Evolutionary conservation across 805 yeast species (phyloP), one percentile per base, ranked within the genome.

Genomic region (Saccharomyces mikatae): DNA sequence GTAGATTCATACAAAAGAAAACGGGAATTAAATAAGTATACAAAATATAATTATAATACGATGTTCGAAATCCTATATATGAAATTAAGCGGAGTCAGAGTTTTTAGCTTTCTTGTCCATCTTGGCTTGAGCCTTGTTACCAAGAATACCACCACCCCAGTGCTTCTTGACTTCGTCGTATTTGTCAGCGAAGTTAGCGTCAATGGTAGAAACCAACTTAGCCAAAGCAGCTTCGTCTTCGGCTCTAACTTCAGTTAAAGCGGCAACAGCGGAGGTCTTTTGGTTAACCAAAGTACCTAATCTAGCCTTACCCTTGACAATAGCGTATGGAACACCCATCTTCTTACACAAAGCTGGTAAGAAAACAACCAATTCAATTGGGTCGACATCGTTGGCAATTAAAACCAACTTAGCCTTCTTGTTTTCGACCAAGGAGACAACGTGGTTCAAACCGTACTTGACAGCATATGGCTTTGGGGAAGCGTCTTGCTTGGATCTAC

Each of bases 91-190:
- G 56, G 73, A 64, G 2, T 21, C 22, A 67, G 78, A 65, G 67
- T 79, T 77, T 78, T 79, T 83, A 64, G 83, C 85, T 72, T 76
- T 84, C 85, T 87, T 89, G 69, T 82, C 91, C 62, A 76, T 74
- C 81, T 86, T 89, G 72, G 84, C 94, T 71, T 81, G 82, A 72
- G 97, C 89, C 83, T 92, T 94, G 69, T 87, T 80, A 77, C 98
- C 97, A 83, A 94, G 80, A 77, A 89, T 74, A 83, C 99, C 99
- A 83, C 99, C 99, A 83, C 98, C 98, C 99, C 99, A 92, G 86
- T 89, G 96, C 81, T 89, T 90, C 84, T 95, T 92, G 74, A 82
- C 73, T 69, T 94, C 97, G 73, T 92, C 97, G 87, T 86, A 89
- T 80, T 89, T 89, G 74, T 88, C 96, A 69, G 78, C 76, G 79